A percentile compares a stretch with the other conserved stretches of the same genome.
These are phyloP conservation scores for Lichtheimia ornata DNA, from an alignment of 371 early-diverging fungal species.

Conservation along the genomic window DNA sequence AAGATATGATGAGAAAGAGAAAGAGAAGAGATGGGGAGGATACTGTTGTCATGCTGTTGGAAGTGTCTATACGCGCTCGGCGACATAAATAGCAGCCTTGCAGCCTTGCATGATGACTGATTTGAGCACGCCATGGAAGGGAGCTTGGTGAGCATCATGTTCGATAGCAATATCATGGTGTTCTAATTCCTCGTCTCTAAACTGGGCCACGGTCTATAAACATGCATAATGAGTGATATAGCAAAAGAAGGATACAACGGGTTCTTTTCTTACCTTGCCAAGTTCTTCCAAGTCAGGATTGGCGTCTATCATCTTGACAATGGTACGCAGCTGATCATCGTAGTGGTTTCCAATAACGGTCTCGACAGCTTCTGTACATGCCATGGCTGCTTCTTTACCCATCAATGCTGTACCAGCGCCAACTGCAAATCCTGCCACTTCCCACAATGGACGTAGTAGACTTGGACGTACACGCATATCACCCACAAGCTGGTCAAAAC, in stretches of 20 bases:
- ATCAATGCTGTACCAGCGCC: conserved; percentile 88
- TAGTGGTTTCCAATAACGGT: conserved; percentile 97
- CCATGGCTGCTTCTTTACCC: conserved; percentile 96
- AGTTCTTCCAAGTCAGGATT: conserved; percentile 56
- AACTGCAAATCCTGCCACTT: conserved; percentile 83
- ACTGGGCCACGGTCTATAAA: conserved; percentile 66
- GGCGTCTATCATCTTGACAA: conserved; percentile 57
- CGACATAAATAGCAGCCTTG: conserved; percentile 82
- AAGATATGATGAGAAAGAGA: no score
- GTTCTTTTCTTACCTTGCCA: conserved; percentile 47
- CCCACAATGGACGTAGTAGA: conserved; percentile 84
- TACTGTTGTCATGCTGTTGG: no score
- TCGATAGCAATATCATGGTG: conserved; percentile 92
- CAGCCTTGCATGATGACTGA: conserved; percentile 82
- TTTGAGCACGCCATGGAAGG: conserved; percentile 71
- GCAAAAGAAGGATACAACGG: not conserved
- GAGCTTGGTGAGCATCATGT: conserved; percentile 84
- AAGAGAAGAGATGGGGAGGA: no score
- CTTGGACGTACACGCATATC: conserved; percentile 87
- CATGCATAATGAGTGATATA: not conserved
- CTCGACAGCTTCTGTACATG: conserved; percentile 98
- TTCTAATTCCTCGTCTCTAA: conserved; percentile 95
- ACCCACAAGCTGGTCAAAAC: conserved; percentile 76
- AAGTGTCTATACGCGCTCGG: conserved; percentile 36
- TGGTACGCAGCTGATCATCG: conserved; percentile 85